Evolutionary conservation across 768 basidiomycete species (phyloP), one percentile per base, ranked within the genome.

Genomic region (Tulasnella sp.): DNA sequence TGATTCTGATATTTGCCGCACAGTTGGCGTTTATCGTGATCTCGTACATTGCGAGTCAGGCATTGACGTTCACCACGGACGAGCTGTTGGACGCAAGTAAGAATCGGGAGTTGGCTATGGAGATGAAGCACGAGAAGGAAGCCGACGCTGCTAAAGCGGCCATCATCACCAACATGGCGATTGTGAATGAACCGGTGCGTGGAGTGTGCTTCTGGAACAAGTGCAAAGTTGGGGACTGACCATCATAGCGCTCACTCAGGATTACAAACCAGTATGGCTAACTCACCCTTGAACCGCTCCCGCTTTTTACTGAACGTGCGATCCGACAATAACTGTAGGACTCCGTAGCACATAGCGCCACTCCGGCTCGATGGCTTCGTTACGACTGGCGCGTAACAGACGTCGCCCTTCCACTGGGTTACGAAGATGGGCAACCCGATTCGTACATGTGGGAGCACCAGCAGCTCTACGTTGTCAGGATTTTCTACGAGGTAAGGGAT

Each of bases 91-190:
- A 64, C n/a, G 60, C 60, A 24, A 64, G 60, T 64, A n/a, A 24
- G 60, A 31, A 31, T 24, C 5, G 60, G 31, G n/a, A 64, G 60
- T 24, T 64, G 60, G 60, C 64, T 16, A 72, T 44, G 69, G 72
- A 75, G 28, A 72, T 80, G 28, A 44, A 80, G 72, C 64, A 80
- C 34, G 79, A 75, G 69, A 69, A 80, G 79, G 54, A 72, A 44
- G n/a, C 64, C 22, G 79, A 40, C 14, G 72, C 60, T 0, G 60
- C 22, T 14, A 64, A 64, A 64, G 60, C 60, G n/a, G 60, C 60
- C n/a, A 64, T 64, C n/a, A 64, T 64, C 20, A 64, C 60, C n/a
- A 64, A 8, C n/a, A 64, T 64, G 60, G 60, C 60, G 24, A 28
- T 64, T 64, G 60, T 64, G 60, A 64, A 64, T 24, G 60, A 64